A percentile compares a stretch with the other conserved stretches of the same genome.
Evolutionary conservation across 257 asterid species (phyloP).

Genomic region (Linaria vulgaris): DNA sequence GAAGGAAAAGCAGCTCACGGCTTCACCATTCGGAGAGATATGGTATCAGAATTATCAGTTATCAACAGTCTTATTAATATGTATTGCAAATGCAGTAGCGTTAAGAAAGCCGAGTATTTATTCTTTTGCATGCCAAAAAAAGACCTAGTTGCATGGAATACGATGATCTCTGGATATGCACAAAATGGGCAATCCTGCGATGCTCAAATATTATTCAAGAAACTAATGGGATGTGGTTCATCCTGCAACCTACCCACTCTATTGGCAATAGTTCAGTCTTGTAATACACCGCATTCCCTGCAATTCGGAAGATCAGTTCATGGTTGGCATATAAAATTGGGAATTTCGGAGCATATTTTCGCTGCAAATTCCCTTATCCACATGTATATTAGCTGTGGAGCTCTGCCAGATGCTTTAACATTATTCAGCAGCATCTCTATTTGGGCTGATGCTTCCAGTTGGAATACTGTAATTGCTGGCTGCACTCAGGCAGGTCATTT

Average conservation of each 20-base stretch:
- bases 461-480: constrained; percentile 67
- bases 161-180: too few relatives aligned
- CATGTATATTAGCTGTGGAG: constrained; percentile 60
- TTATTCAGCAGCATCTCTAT: constrained; percentile 34
- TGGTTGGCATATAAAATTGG: constrained; percentile 61
- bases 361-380: constrained; percentile 54
- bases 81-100: constrained; percentile 47
- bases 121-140: constrained; percentile 44
- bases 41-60: constrained; percentile 41
- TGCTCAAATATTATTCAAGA: constrained; percentile 57
- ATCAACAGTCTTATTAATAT: constrained; percentile 55
- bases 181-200: constrained; percentile 42
- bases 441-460: constrained; percentile 44
- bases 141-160: constrained; percentile 70
- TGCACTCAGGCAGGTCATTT: constrained; percentile 52
- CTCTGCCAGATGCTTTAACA: constrained; percentile 42
- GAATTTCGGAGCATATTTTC: constrained; percentile 37
- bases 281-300: constrained; percentile 46
- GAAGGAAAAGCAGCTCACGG: constrained; percentile 67
- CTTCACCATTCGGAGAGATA: constrained; percentile 48
- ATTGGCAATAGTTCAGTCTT: constrained; percentile 54
- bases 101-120: constrained; percentile 40
- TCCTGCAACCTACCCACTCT: constrained; percentile 52
- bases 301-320: constrained; percentile 55
- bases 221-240: constrained; percentile 34